Evolutionary conservation across 805 yeast species (phyloP).

Genomic region (Starmerella gropengiesseri): DNA sequence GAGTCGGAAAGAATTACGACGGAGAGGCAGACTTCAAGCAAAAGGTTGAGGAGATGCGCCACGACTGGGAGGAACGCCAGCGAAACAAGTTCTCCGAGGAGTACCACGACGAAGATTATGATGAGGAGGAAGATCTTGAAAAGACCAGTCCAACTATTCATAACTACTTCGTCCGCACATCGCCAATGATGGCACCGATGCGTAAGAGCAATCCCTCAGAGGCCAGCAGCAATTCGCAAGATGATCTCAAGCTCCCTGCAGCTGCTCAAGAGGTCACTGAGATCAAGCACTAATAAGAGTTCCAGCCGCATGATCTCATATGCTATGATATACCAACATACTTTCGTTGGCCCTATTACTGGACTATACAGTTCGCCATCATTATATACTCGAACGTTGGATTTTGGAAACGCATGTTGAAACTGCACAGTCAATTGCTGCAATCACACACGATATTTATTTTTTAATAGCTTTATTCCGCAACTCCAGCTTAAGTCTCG

Average conservation of each 20-base stretch:
- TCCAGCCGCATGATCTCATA: not conserved
- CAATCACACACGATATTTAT: no score
- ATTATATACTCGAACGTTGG: no score
- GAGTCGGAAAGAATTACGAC: constrained; percentile 30
- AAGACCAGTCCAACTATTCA: constrained; percentile 29
- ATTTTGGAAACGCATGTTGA: no score
- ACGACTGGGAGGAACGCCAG: constrained; percentile 31
- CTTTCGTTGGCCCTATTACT: no score
- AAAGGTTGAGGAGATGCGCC: constrained; percentile 31
- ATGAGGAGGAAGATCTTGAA: constrained; percentile 20
- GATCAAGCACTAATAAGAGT: not conserved
- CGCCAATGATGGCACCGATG: constrained; percentile 29
- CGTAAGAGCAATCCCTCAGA: constrained; percentile 16
- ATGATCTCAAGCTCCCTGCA: constrained; percentile 29
- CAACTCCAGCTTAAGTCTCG: no score
- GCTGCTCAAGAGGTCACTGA: constrained; percentile 21
- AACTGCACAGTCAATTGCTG: no score
- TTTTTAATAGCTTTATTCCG: no score
- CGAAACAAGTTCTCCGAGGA: constrained; percentile 25
- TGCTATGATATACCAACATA: no score
- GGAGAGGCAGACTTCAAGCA: constrained; percentile 33
- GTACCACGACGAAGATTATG: constrained; percentile 16
- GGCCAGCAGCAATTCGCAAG: constrained; percentile 13
- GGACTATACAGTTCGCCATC: no score
- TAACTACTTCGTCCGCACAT: constrained; percentile 30